Evolutionary conservation across 345 rosid genomes (phyloP).

Genomic region (Adansonia digitata): DNA sequence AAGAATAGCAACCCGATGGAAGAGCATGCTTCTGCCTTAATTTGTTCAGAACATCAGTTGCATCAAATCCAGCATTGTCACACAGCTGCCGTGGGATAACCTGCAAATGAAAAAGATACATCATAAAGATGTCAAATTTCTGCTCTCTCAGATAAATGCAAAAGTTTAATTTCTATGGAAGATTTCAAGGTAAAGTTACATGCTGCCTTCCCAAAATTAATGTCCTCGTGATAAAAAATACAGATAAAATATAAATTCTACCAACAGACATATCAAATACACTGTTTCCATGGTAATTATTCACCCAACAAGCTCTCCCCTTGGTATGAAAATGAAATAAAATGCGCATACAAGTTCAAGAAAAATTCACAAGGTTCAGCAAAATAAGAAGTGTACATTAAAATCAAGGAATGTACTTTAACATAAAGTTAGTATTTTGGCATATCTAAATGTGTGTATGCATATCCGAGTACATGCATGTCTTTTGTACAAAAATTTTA

Average conservation of each 20-base stretch:
- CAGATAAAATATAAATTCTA: too few species aligned
- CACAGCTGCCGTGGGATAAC: conserved; percentile 94
- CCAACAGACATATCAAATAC: neutral
- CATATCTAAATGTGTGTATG: neutral
- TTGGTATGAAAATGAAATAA: neutral
- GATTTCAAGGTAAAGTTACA: neutral
- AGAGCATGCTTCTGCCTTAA: conserved; percentile 93
- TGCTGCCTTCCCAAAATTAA: neutral
- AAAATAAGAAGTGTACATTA: neutral
- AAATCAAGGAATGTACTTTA: neutral
- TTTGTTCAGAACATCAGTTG: conserved; percentile 97
- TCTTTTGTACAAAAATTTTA: neutral
- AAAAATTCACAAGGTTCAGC: neutral
- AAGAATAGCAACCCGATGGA: conserved; percentile 58
- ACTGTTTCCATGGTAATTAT: neutral
- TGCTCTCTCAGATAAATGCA: neutral
- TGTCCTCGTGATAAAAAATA: neutral
- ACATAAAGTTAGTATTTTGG: neutral
- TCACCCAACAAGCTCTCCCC: neutral
- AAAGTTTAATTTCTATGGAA: neutral
- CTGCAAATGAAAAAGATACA: conserved; percentile 36
- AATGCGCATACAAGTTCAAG: neutral
- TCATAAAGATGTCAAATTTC: neutral
- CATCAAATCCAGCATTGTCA: conserved; percentile 99
- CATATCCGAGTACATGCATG: neutral